A percentile compares a stretch with the other conserved stretches of the same genome.
Conservation (phyloP, 805 yeast species). For the Scheffersomyces amazonensis region DNA sequence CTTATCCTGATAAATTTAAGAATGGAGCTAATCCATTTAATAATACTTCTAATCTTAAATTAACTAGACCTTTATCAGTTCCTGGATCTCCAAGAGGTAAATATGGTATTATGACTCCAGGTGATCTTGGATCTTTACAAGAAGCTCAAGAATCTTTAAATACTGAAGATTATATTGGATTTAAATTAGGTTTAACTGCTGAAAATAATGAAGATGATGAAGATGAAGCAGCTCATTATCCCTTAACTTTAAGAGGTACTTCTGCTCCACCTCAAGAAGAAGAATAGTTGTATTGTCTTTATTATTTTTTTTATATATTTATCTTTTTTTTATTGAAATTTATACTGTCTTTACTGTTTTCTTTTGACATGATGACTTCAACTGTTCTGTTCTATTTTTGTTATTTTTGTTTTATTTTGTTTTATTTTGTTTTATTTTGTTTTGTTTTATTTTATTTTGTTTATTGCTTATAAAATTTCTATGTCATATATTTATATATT, state of each 20-base stretch:
- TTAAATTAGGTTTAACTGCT: slow-evolving; percentile 42
- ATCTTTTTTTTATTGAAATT: background rate
- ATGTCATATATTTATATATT: too few species aligned
- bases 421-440: background rate
- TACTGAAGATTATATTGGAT: slow-evolving; percentile 74
- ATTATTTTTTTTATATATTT: background rate
- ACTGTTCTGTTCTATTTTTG: background rate
- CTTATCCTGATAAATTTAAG: slow-evolving; percentile 83
- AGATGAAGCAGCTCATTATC: slow-evolving; percentile 35
- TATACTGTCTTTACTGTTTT: background rate
- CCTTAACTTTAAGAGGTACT: slow-evolving; percentile 49
- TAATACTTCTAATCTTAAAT: slow-evolving; percentile 53
- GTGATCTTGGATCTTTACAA: slow-evolving; percentile 94
- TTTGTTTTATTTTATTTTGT: too few species aligned
- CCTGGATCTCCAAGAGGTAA: slow-evolving; percentile 92
- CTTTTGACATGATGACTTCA: background rate
- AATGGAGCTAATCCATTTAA: slow-evolving; percentile 47
- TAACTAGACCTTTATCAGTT: slow-evolving; percentile 90
- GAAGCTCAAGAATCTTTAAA: slow-evolving; percentile 72
- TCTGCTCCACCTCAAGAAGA: slow-evolving; percentile 36
- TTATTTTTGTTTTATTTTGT: too few species aligned
- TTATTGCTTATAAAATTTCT: too few species aligned
- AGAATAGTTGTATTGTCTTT: background rate
- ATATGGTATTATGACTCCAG: slow-evolving; percentile 88
- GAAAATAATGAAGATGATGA: slow-evolving; percentile 44